A percentile compares a stretch with the other conserved stretches of the same genome.
phyloP scores from a whole-genome alignment of 176 grass and related monocot species.

The Cymbopogon citratus region DNA sequence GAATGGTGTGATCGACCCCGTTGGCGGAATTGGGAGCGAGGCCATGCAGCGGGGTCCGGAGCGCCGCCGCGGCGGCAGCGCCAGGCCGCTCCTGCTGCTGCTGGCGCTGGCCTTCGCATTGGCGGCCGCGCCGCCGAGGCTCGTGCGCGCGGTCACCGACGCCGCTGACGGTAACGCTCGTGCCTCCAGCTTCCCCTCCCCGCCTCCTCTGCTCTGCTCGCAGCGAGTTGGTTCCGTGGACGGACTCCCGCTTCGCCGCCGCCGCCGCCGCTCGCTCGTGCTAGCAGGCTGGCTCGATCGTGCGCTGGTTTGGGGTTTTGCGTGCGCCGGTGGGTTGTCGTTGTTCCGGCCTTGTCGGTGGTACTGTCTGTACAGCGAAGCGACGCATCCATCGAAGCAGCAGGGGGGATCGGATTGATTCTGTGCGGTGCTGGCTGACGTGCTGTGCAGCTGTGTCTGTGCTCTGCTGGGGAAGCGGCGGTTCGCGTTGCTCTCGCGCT shows the following conservation, averaged over 20 bases:
- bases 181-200: too few relatives aligned
- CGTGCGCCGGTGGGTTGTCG: neutral
- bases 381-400: neutral
- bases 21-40: neutral
- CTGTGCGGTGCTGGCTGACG: neutral
- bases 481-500: neutral
- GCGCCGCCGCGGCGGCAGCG: neutral
- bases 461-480: neutral
- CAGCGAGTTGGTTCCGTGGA: neutral
- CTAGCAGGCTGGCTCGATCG: neutral
- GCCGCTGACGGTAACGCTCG: conserved; percentile 25
- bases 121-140: conserved; percentile 24
- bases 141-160: conserved; percentile 33
- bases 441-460: neutral
- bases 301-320: neutral
- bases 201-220: neutral
- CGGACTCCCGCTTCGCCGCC: neutral
- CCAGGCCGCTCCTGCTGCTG: neutral
- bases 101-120: conserved; percentile 16
- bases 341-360: neutral
- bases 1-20: conserved; percentile 32
- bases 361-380: neutral
- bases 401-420: conserved; percentile 29
- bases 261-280: neutral
- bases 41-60: conserved; percentile 10